phyloP scores from a whole-genome alignment of 805 yeast species.

The Metschnikowia cerradonensis region DNA sequence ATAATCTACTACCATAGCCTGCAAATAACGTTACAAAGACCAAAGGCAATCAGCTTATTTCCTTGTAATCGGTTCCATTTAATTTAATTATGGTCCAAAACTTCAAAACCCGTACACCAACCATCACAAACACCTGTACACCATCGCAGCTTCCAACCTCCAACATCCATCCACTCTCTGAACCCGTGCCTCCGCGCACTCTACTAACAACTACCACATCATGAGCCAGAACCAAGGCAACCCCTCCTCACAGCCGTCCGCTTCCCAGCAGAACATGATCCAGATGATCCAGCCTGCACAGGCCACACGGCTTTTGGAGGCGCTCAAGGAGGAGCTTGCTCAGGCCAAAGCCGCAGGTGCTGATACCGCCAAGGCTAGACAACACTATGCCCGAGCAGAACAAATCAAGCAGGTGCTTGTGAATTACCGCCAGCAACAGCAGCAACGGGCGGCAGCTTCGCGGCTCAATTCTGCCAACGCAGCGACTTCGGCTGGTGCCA shows the following conservation, averaged over 20 bases:
- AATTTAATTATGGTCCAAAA: too few relatives aligned
- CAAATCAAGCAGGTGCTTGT: conserved; percentile 58
- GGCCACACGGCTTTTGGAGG: conserved; percentile 56
- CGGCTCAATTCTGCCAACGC: conserved; percentile 3
- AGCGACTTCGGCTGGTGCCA: not conserved
- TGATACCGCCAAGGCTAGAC: conserved; percentile 48
- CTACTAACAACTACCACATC: not conserved
- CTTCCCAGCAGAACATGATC: conserved; percentile 13
- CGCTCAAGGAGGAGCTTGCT: conserved; percentile 52
- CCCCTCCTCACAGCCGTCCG: conserved; percentile 8
- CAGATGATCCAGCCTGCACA: conserved; percentile 43
- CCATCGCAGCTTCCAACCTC: not conserved
- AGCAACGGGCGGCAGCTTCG: conserved; percentile 26
- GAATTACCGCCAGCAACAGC: conserved; percentile 50
- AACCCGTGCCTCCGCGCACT: conserved; percentile 8
- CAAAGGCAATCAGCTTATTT: too few relatives aligned
- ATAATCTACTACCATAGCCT: too few relatives aligned
- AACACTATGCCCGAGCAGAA: conserved; percentile 59
- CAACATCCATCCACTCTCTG: not conserved
- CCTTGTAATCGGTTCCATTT: too few relatives aligned
- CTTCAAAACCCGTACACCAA: not conserved
- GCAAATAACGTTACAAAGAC: too few relatives aligned
- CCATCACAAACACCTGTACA: not conserved
- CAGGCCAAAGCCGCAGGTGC: conserved; percentile 59
- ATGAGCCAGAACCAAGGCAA: conserved; percentile 15